Conservation (phyloP, 331 rosid species). For the Stylosanthes scabra region DNA sequence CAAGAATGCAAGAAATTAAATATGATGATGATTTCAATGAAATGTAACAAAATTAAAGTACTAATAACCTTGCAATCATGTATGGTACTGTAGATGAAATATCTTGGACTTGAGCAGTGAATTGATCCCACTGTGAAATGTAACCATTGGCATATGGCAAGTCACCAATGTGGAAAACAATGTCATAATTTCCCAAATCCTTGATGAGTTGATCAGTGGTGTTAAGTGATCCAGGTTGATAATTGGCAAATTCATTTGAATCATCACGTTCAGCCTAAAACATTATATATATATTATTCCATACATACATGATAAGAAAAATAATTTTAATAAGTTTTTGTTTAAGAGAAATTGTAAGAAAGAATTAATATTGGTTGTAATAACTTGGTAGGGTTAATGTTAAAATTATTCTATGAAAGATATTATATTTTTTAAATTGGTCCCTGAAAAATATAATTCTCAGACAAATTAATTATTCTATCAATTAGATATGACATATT, state of each 20-base stretch:
- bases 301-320: background rate
- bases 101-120: conserved; percentile 85
- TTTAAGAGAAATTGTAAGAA: too few relatives aligned
- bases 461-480: too few relatives aligned
- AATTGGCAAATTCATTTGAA: conserved; percentile 72
- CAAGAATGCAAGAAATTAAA: background rate
- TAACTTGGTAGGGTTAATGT: too few relatives aligned
- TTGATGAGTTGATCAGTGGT: conserved; percentile 75
- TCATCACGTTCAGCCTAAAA: conserved; percentile 92
- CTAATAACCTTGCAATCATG: conserved; percentile 81
- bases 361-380: too few relatives aligned
- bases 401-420: too few relatives aligned
- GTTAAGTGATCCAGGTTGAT: conserved; percentile 80
- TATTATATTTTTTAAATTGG: too few relatives aligned
- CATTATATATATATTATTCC: background rate
- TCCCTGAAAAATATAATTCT: too few relatives aligned
- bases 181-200: conserved; percentile 64
- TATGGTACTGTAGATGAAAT: conserved; percentile 79
- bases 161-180: conserved; percentile 79
- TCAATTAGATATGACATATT: too few relatives aligned
- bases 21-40: background rate
- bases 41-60: conserved; percentile 18
- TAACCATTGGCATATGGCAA: conserved; percentile 76
- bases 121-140: conserved; percentile 92
- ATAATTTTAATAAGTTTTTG: background rate